Percentiles rank a stretch among this genome's conserved stretches.
phyloP scores from a whole-genome alignment of 441 rosid genomes.

The Brassica balearica region DNA sequence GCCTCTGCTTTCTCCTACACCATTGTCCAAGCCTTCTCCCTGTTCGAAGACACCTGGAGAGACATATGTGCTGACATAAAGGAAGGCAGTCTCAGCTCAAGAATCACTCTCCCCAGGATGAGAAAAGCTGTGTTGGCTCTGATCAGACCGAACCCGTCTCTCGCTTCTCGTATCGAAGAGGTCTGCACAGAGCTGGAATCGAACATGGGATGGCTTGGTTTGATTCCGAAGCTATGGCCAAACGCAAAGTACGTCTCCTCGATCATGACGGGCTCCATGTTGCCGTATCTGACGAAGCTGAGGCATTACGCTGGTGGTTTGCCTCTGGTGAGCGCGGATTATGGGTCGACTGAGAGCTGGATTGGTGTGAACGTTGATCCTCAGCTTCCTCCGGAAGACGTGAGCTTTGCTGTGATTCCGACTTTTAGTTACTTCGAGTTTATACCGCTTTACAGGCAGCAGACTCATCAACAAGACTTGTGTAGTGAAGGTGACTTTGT shows the following conservation, averaged over 20 bases:
- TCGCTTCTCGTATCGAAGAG: slow-evolving; percentile 58
- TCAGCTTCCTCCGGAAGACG: slow-evolving; percentile 65
- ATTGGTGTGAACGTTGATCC: slow-evolving; percentile 91
- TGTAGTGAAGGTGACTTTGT: slow-evolving; percentile 50
- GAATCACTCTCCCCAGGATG: slow-evolving; percentile 57
- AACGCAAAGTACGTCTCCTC: slow-evolving; percentile 84
- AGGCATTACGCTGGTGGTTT: slow-evolving; percentile 69
- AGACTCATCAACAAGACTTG: slow-evolving; percentile 45
- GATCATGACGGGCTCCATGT: slow-evolving; percentile 95
- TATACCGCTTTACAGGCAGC: slow-evolving; percentile 69
- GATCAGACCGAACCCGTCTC: slow-evolving; percentile 56
- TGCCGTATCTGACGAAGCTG: slow-evolving; percentile 65
- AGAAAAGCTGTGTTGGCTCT: slow-evolving; percentile 63
- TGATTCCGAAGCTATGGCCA: slow-evolving; percentile 78
- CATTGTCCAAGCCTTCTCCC: slow-evolving; percentile 73
- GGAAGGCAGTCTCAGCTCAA: slow-evolving; percentile 58
- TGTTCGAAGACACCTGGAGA: slow-evolving; percentile 74
- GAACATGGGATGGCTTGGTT: slow-evolving; percentile 56
- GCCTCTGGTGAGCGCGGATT: slow-evolving; percentile 82
- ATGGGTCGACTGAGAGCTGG: slow-evolving; percentile 95
- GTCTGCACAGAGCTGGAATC: slow-evolving; percentile 54
- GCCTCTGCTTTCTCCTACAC: slow-evolving; percentile 84
- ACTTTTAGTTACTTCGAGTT: slow-evolving; percentile 89
- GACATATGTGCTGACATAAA: slow-evolving; percentile 69
- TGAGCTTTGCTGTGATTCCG: slow-evolving; percentile 78